Base-by-base conservation (phyloP, 805 yeast species). In the Jamesozyma gamospora region DNA sequence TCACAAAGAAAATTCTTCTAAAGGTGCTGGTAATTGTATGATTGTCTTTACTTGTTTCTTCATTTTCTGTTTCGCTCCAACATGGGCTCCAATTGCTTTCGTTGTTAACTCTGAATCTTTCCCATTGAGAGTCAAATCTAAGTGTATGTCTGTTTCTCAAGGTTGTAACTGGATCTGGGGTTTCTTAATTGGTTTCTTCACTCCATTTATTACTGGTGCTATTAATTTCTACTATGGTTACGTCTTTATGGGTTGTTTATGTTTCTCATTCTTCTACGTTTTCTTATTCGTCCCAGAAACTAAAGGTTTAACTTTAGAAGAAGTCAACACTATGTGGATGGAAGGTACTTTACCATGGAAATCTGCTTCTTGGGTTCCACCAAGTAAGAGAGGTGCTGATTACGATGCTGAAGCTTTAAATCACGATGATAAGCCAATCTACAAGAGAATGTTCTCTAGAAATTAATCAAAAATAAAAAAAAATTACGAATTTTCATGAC, bases 291-390 rank as follows among this genome's bases (percentile, higher is more conserved):
- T 32, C 11, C 35, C 35, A 21, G 35, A 32, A 32, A 32, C 35
- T 19, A 32, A 32, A 14, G 35, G 35, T 32, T 24, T 82, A 51
- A 70, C 82, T 33, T 71, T 83, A 58, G 92, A 82, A 64, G 84
- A 82, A 62, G 82, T 82, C 47, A 87, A 82, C 58, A 78, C 72
- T 55, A 63, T 77, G 65, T 69, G 64, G 52, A 51, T 69, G 17
- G 54, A 60, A 31, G 62, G 58, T 75, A 21, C 25, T 21, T 24
- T 32, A 32, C 27, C 35, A 11, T 32, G 35, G 35, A 32, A 32
- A 16, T 19, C 79, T 18, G 43, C 64, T 19, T 50, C 47, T 41
- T 77, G 72, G 73, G 67, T 62, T 35, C 77, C 78, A 34, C 67
- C 75, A 28, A 42, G 61, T 45, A 44, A 52, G n/a, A 36, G 39